phyloP scores from a whole-genome alignment of 176 grass and related monocot genomes.

The Lolium multiflorum region DNA sequence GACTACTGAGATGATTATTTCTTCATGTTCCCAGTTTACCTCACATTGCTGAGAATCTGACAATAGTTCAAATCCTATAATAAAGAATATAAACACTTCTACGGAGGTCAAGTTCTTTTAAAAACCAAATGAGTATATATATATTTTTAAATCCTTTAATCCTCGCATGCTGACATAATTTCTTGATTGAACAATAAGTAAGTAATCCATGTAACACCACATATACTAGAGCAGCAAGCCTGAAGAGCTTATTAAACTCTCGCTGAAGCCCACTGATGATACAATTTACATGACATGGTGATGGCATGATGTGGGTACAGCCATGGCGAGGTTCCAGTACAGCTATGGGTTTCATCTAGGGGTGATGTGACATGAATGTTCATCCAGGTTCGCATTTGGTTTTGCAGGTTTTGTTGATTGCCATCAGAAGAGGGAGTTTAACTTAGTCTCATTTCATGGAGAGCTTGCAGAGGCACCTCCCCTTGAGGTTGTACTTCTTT shows the following conservation, averaged over 20 bases:
- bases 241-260: neutral
- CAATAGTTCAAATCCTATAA: neutral
- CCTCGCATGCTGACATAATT: neutral
- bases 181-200: neutral
- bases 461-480: neutral
- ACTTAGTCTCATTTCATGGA: neutral
- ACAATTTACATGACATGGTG: neutral
- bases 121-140: neutral
- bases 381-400: neutral
- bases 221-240: neutral
- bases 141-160: neutral
- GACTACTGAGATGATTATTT: neutral
- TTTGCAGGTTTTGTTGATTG: neutral
- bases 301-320: neutral
- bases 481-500: too few species aligned
- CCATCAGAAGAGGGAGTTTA: neutral
- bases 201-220: neutral
- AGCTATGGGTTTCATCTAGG: too few species aligned
- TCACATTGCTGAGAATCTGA: neutral
- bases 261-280: too few species aligned
- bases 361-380: neutral
- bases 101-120: too few species aligned
- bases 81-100: neutral
- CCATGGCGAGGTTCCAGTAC: neutral
- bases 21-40: neutral